phyloP scores from a whole-genome alignment of 2,329 filamentous ascomycete species.

The Polytolypa hystricis region DNA sequence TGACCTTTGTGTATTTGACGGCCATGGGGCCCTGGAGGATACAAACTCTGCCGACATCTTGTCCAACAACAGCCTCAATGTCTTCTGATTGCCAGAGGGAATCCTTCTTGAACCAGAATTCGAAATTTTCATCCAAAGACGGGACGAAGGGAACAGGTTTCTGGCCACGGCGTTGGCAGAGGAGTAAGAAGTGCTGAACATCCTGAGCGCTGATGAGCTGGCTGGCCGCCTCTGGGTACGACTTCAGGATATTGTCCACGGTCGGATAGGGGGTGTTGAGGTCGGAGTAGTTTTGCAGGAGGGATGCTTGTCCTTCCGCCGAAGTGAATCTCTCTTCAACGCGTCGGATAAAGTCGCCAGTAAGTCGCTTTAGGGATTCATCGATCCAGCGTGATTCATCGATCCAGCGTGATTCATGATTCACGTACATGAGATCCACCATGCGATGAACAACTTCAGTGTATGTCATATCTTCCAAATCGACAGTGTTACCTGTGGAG shows the following conservation, averaged over 20 bases:
- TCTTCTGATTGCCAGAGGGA: slow-evolving; percentile 99
- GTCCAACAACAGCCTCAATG: slow-evolving; percentile 84
- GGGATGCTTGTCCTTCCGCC: slow-evolving; percentile 58
- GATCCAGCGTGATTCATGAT: slow-evolving; percentile 85
- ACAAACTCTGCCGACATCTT: slow-evolving; percentile 92
- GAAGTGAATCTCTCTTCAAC: slow-evolving; percentile 91
- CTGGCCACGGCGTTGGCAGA: slow-evolving; percentile 84
- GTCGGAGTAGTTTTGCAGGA: slow-evolving; percentile 83
- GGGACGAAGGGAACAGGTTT: slow-evolving; percentile 97
- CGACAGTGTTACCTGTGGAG: slow-evolving; percentile 65
- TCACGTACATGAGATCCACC: slow-evolving; percentile 83
- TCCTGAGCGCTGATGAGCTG: slow-evolving; percentile 98
- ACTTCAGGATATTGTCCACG: slow-evolving; percentile 65
- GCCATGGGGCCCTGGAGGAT: slow-evolving; percentile 93
- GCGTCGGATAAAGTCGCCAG: slow-evolving; percentile 91
- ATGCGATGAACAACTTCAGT: slow-evolving; percentile 75
- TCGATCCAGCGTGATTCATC: slow-evolving; percentile 85
- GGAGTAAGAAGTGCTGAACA: slow-evolving; percentile 88
- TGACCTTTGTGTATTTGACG: slow-evolving; percentile 74
- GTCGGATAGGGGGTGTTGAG: slow-evolving; percentile 70
- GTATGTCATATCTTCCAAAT: slow-evolving; percentile 94
- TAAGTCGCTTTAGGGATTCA: slow-evolving; percentile 66
- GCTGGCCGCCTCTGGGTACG: slow-evolving; percentile 74
- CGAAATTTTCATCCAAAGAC: slow-evolving; percentile 89
- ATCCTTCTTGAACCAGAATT: slow-evolving; percentile 99